Evolutionary conservation across 345 rosid species (phyloP), one percentile per base, ranked within the genome.

Genomic region (Moricandia arvensis): DNA sequence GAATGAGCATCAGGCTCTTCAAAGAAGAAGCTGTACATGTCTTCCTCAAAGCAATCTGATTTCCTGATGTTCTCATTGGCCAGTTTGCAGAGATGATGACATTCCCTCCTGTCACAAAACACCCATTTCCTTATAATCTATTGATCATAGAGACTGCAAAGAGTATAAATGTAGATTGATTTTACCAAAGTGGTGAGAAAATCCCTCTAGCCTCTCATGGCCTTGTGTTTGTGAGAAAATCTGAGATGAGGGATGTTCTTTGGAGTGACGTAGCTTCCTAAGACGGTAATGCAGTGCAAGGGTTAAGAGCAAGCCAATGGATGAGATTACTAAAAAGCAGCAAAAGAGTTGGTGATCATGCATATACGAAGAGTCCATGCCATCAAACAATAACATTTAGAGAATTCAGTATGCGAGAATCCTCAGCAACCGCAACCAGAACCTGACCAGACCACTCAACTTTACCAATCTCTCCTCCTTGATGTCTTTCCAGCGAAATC

Each of bases 151-250:
- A 21, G 24, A 21, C 24, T 21, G 24, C 24, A 21, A 21, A 21
- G 24, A 21, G 24, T 21, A 21, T 21, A 21, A 21, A 21, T 21
- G 29, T 37, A 62, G 27, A 74, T 83, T 71, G 61, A 54, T 82
- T 49, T 71, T 83, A 91, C 98, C 97, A 69, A 91, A 95, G 82
- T 91, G 88, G 69, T 89, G 91, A 34, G 97, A 84, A 82, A 94
- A 94, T 79, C 91, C 81, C 75, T 94, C 98, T 2, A 94, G 85
- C 83, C 87, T 88, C 64, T 84, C 82, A 72, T 71, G 87, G 64
- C 89, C 88, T 0, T 80, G 71, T 84, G 74, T 1, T 80, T 80
- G 0, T 73, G 74, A 1, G 83, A 69, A 2, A 73, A 58, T 68
- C 82, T 84, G 11, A 87, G 65, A 38, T 85, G 88, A 3, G 96